These are phyloP conservation scores for Vigna trinervia DNA, from an alignment of 306 rosid species.

Conservation along the genomic window DNA sequence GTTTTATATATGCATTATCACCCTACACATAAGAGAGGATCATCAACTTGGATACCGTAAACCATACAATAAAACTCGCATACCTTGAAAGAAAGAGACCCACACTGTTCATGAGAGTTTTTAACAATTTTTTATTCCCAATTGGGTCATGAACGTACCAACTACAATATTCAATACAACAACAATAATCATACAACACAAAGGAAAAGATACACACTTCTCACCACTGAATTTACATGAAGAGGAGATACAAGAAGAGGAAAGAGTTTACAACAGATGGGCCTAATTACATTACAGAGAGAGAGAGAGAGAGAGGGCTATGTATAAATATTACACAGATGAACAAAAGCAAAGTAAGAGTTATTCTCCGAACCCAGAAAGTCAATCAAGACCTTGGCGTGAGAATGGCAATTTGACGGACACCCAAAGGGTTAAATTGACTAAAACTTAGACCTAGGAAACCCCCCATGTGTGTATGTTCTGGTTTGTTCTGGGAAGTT, in stretches of 20 bases:
- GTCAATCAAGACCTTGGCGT: slow-evolving; percentile 40
- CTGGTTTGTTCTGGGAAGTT: slow-evolving; percentile 67
- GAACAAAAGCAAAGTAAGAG: slow-evolving; percentile 34
- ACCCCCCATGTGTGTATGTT: slow-evolving; percentile 42
- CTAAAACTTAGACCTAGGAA: not conserved
- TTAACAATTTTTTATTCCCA: slow-evolving; percentile 9
- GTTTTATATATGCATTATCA: slow-evolving; percentile 19
- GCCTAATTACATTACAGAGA: not conserved
- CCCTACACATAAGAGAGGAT: slow-evolving; percentile 24
- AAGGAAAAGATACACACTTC: not conserved
- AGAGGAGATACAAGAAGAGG: not conserved
- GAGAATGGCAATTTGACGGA: slow-evolving; percentile 23
- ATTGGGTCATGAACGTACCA: slow-evolving; percentile 31
- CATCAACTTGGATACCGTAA: slow-evolving; percentile 41
- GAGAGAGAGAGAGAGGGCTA: not conserved
- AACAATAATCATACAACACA: not conserved
- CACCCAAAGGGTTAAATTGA: slow-evolving; percentile 35
- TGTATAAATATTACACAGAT: not conserved
- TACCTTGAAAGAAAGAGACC: slow-evolving; percentile 57
- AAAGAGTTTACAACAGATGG: not conserved
- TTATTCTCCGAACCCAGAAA: slow-evolving; percentile 41
- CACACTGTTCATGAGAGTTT: slow-evolving; percentile 37
- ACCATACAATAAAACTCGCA: slow-evolving; percentile 42
- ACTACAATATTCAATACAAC: slow-evolving; percentile 35
- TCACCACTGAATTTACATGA: slow-evolving; percentile 8